These are phyloP conservation scores for Pichia scutulata DNA, from an alignment of 805 yeast genomes.

Conservation along the genomic window DNA sequence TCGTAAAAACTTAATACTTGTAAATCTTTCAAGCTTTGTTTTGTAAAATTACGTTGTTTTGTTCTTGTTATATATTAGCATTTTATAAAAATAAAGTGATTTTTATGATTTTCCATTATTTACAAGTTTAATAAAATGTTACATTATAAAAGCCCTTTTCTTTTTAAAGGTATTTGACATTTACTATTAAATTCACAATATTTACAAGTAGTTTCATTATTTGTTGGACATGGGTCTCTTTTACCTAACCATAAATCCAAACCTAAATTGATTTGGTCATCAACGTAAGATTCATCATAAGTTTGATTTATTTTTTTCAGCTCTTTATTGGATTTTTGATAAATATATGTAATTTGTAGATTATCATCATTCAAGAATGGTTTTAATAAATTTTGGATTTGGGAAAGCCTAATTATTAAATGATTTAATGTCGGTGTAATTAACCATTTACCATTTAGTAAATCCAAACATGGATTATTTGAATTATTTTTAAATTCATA, in stretches of 20 bases:
- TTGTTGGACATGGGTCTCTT: conserved; percentile 39
- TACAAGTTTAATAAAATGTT: no score
- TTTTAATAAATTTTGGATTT: conserved; percentile 32
- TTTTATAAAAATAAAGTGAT: no score
- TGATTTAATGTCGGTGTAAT: conserved; percentile 48
- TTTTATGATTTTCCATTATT: no score
- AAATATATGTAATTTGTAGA: conserved; percentile 29
- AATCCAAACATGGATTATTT: neutral
- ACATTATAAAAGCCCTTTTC: neutral
- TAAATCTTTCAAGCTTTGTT: no score
- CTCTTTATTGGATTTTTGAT: neutral
- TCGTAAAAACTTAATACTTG: no score
- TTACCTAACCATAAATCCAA: conserved; percentile 53
- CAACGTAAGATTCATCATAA: conserved; percentile 29
- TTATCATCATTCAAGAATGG: conserved; percentile 30
- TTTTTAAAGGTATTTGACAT: conserved; percentile 5
- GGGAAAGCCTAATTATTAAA: conserved; percentile 48
- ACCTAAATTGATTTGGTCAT: conserved; percentile 27
- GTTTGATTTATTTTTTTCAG: conserved; percentile 13
- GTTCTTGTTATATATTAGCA: no score
- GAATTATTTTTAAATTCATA: neutral
- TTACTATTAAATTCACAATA: conserved; percentile 38
- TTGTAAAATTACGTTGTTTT: no score
- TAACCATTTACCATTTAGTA: conserved; percentile 34
- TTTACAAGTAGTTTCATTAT: conserved; percentile 38